These are phyloP conservation scores for Solanum aculeatissimum DNA, from an alignment of 305 asterid species.

Conservation along the genomic window DNA sequence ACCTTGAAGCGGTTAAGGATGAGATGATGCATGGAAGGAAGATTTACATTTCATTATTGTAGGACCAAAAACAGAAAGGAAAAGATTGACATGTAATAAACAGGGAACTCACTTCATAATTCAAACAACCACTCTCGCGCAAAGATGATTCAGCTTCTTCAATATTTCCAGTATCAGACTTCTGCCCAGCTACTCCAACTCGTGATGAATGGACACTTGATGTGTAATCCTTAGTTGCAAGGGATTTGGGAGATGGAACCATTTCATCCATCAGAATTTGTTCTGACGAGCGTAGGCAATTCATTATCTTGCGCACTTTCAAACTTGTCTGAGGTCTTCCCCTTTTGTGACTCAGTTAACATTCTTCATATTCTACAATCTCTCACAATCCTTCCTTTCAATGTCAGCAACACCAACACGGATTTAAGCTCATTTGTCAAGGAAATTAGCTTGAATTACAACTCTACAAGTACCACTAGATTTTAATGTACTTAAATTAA, in stretches of 20 bases:
- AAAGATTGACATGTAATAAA: neutral
- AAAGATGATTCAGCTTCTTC: constrained; percentile 91
- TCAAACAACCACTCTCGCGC: constrained; percentile 76
- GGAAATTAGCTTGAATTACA: neutral
- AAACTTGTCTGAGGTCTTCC: constrained; percentile 7
- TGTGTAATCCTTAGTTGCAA: constrained; percentile 43
- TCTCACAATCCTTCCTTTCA: constrained; percentile 20
- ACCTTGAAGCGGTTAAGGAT: neutral
- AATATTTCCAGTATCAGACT: constrained; percentile 70
- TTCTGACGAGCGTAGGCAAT: constrained; percentile 61
- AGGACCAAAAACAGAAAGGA: neutral
- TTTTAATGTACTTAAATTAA: neutral
- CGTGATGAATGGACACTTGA: constrained; percentile 44
- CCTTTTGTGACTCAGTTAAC: constrained; percentile 25
- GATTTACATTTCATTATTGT: neutral
- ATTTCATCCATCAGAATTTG: constrained; percentile 35
- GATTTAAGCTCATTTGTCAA: constrained; percentile 1
- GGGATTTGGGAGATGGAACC: constrained; percentile 53
- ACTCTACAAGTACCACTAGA: neutral
- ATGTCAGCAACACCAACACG: constrained; percentile 8
- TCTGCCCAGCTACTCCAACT: constrained; percentile 43
- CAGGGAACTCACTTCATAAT: constrained; percentile 58
- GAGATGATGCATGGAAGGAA: neutral
- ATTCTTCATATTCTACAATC: constrained; percentile 37
- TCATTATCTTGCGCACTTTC: constrained; percentile 41